These are phyloP conservation scores for Xerocomellus intermedius DNA, from an alignment of 768 basidiomycete species.

Conservation along the genomic window DNA sequence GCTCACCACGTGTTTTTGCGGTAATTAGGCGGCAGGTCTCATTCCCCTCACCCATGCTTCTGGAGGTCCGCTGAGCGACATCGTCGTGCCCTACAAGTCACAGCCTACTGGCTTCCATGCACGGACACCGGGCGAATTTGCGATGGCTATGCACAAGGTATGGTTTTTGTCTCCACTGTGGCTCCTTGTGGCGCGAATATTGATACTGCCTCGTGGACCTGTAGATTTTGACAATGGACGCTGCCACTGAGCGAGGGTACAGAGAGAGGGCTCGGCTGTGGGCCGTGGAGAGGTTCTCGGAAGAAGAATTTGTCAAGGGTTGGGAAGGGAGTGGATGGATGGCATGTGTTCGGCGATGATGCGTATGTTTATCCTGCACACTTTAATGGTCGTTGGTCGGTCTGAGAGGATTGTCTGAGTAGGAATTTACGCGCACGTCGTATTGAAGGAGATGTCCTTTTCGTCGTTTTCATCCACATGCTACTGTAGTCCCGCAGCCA, in stretches of 20 bases:
- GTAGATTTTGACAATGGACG: constrained; percentile 49
- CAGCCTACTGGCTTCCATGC: constrained; percentile 86
- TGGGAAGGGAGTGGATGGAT: constrained; percentile 71
- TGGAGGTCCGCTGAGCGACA: constrained; percentile 88
- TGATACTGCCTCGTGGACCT: constrained; percentile 10
- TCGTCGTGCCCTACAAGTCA: constrained; percentile 77
- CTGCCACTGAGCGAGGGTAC: constrained; percentile 56
- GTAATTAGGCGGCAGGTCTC: constrained; percentile 80
- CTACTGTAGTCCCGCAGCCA: no score
- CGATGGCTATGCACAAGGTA: constrained; percentile 60
- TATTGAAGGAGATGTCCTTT: no score
- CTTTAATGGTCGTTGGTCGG: no score
- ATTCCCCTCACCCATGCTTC: constrained; percentile 92
- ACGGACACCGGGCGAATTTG: constrained; percentile 59
- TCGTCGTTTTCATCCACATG: no score
- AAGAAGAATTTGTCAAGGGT: constrained; percentile 71
- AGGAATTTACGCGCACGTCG: no score
- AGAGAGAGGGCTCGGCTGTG: constrained; percentile 65
- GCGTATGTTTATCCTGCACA: not conserved
- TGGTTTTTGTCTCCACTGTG: not conserved
- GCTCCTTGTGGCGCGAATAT: not conserved
- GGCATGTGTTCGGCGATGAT: constrained; percentile 21
- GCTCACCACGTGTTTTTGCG: constrained; percentile 11
- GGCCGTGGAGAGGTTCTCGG: constrained; percentile 74
- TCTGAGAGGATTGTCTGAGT: no score